Evolutionary conservation across 257 asterid genomes (phyloP).

Genomic region (Nicotiana attenuata): DNA sequence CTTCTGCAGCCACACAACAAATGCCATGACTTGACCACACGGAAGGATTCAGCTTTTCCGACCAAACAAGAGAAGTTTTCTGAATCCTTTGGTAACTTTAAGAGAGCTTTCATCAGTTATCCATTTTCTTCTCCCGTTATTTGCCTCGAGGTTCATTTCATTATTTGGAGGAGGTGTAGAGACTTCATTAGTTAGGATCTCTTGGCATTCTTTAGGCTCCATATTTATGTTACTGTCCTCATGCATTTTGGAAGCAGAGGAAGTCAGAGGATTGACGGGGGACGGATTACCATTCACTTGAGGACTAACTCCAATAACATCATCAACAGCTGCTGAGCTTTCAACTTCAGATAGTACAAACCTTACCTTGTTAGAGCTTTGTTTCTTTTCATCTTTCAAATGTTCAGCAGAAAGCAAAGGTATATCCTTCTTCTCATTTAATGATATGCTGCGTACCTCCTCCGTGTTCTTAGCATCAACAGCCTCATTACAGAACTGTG

Average conservation of each 20-base stretch:
- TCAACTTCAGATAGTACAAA: conserved; percentile 5
- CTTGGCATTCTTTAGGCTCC: conserved; percentile 32
- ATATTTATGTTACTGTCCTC: conserved; percentile 20
- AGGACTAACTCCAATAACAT: conserved; percentile 9
- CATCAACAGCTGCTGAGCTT: conserved; percentile 8
- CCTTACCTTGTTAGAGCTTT: neutral
- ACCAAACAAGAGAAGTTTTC: conserved; percentile 68
- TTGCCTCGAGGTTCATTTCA: conserved; percentile 34
- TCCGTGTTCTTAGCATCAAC: conserved; percentile 33
- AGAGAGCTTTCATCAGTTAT: conserved; percentile 49
- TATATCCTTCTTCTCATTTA: conserved; percentile 34
- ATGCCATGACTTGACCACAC: neutral
- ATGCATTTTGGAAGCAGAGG: conserved; percentile 14
- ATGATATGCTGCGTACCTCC: conserved; percentile 34
- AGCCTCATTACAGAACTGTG: neutral
- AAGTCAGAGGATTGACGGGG: conserved; percentile 6
- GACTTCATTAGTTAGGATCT: conserved; percentile 26
- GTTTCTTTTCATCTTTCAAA: conserved; percentile 22
- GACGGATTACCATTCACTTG: neutral
- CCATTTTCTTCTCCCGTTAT: conserved; percentile 63
- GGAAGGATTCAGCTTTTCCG: conserved; percentile 36
- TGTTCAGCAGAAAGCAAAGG: conserved; percentile 13
- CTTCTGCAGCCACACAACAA: neutral
- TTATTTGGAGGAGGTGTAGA: conserved; percentile 45
- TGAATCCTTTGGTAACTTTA: conserved; percentile 58